These are phyloP conservation scores for Rachicladosporium sp. DNA, from an alignment of 2,329 filamentous ascomycete species.

Conservation along the genomic window DNA sequence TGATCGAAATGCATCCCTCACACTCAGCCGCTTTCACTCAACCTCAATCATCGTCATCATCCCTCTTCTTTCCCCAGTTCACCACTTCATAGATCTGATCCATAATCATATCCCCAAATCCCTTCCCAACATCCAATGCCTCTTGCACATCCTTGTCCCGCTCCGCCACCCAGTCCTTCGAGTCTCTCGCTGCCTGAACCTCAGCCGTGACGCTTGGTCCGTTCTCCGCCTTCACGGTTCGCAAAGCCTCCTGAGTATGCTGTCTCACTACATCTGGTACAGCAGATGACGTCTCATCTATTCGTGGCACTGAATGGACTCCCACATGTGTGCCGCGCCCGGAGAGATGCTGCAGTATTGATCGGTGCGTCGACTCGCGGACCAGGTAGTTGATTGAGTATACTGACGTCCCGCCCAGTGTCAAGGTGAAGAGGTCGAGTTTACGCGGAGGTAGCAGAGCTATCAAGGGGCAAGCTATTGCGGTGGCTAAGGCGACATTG, in stretches of 20 bases:
- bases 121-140: slow-evolving; percentile 26
- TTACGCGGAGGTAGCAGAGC: slow-evolving; percentile 48
- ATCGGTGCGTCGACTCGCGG: slow-evolving; percentile 21
- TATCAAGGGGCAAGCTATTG: slow-evolving; percentile 43
- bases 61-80: slow-evolving; percentile 24
- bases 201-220: slow-evolving; percentile 19
- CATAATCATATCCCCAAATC: slow-evolving; percentile 26
- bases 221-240: slow-evolving; percentile 9
- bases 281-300: slow-evolving; percentile 2
- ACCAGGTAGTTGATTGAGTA: slow-evolving; percentile 39
- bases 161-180: slow-evolving; percentile 32
- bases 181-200: slow-evolving; percentile 20
- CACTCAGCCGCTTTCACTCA: background rate
- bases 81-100: slow-evolving; percentile 27
- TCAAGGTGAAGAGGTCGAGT: slow-evolving; percentile 48
- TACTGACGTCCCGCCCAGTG: slow-evolving; percentile 37
- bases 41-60: slow-evolving; percentile 17
- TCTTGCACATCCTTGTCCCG: slow-evolving; percentile 34
- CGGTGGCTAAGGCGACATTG: slow-evolving; percentile 35
- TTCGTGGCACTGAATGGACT: background rate
- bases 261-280: slow-evolving; percentile 4
- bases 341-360: slow-evolving; percentile 19
- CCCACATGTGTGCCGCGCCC: slow-evolving; percentile 3
- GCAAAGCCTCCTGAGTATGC: slow-evolving; percentile 13
- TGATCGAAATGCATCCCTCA: too few relatives aligned